phyloP scores from a whole-genome alignment of 2,329 filamentous ascomycete genomes.

The Exophiala xenobiotica region DNA sequence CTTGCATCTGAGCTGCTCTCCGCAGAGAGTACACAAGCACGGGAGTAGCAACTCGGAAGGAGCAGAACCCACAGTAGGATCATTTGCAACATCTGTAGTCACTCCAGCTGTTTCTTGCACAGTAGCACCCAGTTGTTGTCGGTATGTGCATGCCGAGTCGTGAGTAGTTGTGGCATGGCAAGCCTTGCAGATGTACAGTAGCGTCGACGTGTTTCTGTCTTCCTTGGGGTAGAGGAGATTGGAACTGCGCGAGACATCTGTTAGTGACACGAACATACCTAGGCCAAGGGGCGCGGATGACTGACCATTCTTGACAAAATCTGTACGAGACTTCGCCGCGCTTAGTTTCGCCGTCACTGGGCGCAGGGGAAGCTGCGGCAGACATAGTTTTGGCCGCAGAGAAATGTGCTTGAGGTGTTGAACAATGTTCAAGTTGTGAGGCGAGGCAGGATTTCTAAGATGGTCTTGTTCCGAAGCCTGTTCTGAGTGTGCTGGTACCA shows the following conservation, averaged over 20 bases:
- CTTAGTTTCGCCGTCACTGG: constrained; percentile 41
- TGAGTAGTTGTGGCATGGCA: constrained; percentile 90
- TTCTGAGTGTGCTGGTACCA: background rate
- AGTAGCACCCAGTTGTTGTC: constrained; percentile 87
- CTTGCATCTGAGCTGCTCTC: constrained; percentile 56
- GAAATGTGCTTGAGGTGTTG: background rate
- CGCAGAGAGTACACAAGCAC: constrained; percentile 58
- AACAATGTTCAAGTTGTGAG: background rate
- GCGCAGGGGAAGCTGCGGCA: constrained; percentile 42
- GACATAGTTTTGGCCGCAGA: constrained; percentile 17
- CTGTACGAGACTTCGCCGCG: constrained; percentile 76
- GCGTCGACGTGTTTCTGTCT: constrained; percentile 75
- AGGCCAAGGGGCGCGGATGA: constrained; percentile 1
- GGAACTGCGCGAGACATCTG: constrained; percentile 56
- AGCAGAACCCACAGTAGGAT: constrained; percentile 87
- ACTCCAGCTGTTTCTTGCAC: constrained; percentile 95
- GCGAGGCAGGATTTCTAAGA: background rate
- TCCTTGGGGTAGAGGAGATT: constrained; percentile 98
- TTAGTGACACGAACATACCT: background rate
- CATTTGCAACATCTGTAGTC: constrained; percentile 92
- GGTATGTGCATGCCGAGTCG: constrained; percentile 86
- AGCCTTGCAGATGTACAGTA: constrained; percentile 94
- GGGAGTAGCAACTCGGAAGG: constrained; percentile 36
- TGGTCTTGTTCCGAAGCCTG: background rate
- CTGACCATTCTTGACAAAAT: constrained; percentile 94